Conservation (phyloP, 192 early-diverging fungal genomes). For the Backusella mclennaniae region DNA sequence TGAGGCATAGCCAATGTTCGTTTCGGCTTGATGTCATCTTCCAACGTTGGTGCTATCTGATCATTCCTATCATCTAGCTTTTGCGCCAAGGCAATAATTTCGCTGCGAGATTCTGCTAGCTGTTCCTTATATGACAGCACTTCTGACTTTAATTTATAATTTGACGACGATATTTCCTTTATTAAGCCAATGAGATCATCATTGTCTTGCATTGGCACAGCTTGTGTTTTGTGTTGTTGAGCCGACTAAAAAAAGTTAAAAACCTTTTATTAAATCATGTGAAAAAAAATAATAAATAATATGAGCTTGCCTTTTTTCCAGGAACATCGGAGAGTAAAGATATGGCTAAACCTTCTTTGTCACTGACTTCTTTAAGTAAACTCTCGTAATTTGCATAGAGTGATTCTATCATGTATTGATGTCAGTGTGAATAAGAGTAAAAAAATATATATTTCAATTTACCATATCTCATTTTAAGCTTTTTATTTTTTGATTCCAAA, state of each 20-base stretch:
- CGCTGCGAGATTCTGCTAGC: conserved; percentile 6
- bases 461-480: conserved; percentile 43
- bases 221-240: not conserved
- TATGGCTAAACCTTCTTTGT: not conserved
- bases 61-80: conserved; percentile 7
- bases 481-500: conserved; percentile 39
- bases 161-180: conserved; percentile 54
- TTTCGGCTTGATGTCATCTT: not conserved
- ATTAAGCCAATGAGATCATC: conserved; percentile 52
- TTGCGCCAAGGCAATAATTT: not conserved
- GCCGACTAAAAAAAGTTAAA: not conserved
- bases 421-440: not conserved
- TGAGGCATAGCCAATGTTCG: not conserved
- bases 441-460: not conserved
- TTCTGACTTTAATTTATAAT: conserved; percentile 50
- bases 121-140: conserved; percentile 7
- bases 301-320: not conserved
- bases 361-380: conserved; percentile 11
- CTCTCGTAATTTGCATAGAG: conserved; percentile 31
- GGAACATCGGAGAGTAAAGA: not conserved
- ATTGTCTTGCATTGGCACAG: conserved; percentile 2
- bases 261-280: not conserved
- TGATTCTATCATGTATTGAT: conserved; percentile 24
- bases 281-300: not conserved
- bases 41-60: not conserved